Evolutionary conservation across 768 basidiomycete species (phyloP), one percentile per base, ranked within the genome.

Genomic region (Galerina marginata): DNA sequence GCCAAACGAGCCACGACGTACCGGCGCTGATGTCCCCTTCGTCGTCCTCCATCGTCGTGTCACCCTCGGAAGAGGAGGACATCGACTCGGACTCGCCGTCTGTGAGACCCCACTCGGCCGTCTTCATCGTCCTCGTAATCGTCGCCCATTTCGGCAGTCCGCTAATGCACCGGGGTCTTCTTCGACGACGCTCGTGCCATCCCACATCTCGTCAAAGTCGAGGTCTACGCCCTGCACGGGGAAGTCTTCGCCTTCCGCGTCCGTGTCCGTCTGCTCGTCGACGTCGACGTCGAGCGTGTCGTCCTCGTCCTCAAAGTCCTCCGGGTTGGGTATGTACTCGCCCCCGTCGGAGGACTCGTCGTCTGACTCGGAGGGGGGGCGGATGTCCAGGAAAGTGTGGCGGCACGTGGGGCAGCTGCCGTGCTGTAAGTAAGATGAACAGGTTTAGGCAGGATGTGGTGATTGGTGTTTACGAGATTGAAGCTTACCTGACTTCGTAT

Each of bases 321-420:
- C 79, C 4, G 79, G 39, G 36, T 67, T 78, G 5, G 87, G 88
- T 20, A 88, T 69, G 64, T 89, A 90, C 71, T 90, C 88, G 10
- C 83, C 86, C 15, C 83, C 88, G 68, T 89, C 88, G 12, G 84
- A 86, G 3, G 85, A 88, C 67, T 88, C 89, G 68, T 83, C 80
- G 65, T 88, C 88, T 10, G 82, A 81, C 37, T 86, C 83, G 2
- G 81, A 76, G 1, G 76, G 75, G 1, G 81, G 80, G 4, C 70
- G 73, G 40, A 88, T 79, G 53, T 86, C 81, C 40, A 87, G 73
- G 71, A 90, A 90, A 6, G 75, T 70, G 59, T 84, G 75, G 33
- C 89, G 77, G 69, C 89, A 91, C 4, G 87, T 83, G 14, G 89
- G 89, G 64, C 90, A 91, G 64, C 78, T 89, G 12, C 89, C 89